phyloP scores from a whole-genome alignment of 306 rosid species.

The Coriaria nepalensis region DNA sequence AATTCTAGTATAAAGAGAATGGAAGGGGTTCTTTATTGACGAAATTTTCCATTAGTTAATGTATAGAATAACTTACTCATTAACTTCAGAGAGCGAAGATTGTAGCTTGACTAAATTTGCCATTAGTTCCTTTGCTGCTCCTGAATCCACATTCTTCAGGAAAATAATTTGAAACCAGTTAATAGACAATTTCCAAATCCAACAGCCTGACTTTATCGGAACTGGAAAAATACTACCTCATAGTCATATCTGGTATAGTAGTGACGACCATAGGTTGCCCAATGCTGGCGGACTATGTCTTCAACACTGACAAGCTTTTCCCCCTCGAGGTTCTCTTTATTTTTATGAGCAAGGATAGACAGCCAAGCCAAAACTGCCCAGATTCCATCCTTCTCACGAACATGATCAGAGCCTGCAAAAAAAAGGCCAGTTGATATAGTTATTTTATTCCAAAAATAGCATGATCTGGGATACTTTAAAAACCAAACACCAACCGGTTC shows the following conservation, averaged over 20 bases:
- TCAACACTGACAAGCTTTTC: conserved; percentile 84
- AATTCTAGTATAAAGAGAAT: conserved; percentile 1
- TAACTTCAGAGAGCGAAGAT: conserved; percentile 75
- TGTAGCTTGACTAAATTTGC: conserved; percentile 82
- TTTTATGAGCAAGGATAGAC: conserved; percentile 71
- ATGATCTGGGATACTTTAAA: background rate
- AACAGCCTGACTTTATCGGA: background rate
- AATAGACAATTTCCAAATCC: conserved; percentile 4
- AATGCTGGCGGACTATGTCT: conserved; percentile 90
- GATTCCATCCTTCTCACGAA: conserved; percentile 97
- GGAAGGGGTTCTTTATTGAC: no score
- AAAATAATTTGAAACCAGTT: conserved; percentile 4
- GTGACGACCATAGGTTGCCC: conserved; percentile 92
- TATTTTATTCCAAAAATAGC: background rate
- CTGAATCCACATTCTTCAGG: conserved; percentile 90
- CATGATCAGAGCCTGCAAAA: conserved; percentile 80
- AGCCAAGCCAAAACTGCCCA: conserved; percentile 99
- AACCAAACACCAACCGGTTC: conserved; percentile 58
- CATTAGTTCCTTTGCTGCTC: conserved; percentile 85
- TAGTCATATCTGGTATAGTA: conserved; percentile 93
- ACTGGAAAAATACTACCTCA: conserved; percentile 38
- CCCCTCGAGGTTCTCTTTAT: conserved; percentile 61
- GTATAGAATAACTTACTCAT: conserved; percentile 37
- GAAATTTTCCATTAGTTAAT: no score
- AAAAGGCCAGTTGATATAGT: conserved; percentile 8